phyloP scores from a whole-genome alignment of 768 basidiomycete species.

The Termitomyces eurrhizus region DNA sequence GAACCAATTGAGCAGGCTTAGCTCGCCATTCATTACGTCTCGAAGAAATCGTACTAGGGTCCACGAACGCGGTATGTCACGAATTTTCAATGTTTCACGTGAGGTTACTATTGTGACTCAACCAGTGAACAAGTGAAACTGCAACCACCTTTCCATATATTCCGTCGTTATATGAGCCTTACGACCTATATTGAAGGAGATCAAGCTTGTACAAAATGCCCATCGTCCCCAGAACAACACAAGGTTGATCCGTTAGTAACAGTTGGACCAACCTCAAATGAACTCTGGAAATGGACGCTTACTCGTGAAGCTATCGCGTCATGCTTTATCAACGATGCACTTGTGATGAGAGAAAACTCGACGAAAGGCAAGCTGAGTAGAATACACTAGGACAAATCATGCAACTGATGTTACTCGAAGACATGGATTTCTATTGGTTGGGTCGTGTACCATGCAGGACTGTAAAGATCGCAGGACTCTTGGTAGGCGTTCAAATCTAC shows the following conservation, averaged over 20 bases:
- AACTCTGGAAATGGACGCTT: constrained; percentile 54
- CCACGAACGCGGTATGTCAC: too few species aligned
- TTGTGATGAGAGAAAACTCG: constrained; percentile 37
- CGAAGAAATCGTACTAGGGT: too few species aligned
- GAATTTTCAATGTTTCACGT: too few species aligned
- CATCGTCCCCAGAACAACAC: constrained; percentile 21
- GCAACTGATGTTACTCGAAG: constrained; percentile 26
- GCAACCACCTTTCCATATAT: background rate
- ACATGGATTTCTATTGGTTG: constrained; percentile 64
- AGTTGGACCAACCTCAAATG: background rate
- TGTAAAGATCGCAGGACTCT: constrained; percentile 55
- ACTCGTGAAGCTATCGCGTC: constrained; percentile 50
- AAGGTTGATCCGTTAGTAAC: background rate
- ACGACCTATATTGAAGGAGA: constrained; percentile 14
- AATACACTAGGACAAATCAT: background rate
- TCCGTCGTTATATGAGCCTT: constrained; percentile 20
- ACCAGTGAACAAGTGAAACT: too few species aligned
- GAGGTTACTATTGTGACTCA: too few species aligned
- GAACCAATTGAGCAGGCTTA: too few species aligned
- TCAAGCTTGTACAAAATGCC: constrained; percentile 8
- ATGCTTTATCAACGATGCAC: constrained; percentile 53
- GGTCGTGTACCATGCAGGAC: constrained; percentile 67
- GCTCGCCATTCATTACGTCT: too few species aligned
- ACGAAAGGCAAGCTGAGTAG: constrained; percentile 24
- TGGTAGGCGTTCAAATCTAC: constrained; percentile 59